Base-by-base conservation (phyloP, 345 rosid species). In the Arabis alpina region DNA sequence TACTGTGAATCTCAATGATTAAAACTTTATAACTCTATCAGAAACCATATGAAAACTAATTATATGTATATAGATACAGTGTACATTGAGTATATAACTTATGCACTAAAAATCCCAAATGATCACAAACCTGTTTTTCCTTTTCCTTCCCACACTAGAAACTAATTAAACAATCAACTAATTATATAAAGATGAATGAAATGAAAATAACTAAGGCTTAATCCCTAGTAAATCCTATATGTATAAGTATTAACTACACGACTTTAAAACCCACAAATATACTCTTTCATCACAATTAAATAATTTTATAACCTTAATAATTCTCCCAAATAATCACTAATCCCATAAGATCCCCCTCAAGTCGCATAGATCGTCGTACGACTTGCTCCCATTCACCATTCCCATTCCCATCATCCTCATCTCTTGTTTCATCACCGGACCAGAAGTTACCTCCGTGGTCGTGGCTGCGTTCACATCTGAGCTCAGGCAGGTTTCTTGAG, bases 401-500 rank as follows among this genome's bases (percentile, higher is more conserved):
- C 23, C 23, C 23, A 19, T 19, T 19, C 61, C 75, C 79, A 55
- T 69, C 70, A 69, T 69, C 39, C 39, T 58, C 79, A 63, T 68
- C 60, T 71, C 76, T 57, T 76, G 76, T 14, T 76, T 76, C 76
- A 51, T 64, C 19, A 39, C 47, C 45, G 69, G 69, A 66, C 64
- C 70, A 8, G 80, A 76, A 37, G 73, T 65, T 1, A 76, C 75
- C 40, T 76, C 80, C 3, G 39, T 44, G 64, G 67, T 65, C 37
- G 52, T 57, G 55, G 55, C 47, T 27, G 55, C 62, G 43, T 76
- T 76, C 59, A 71, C 59, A 60, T 76, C 80, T 28, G 80, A 64
- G 66, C 80, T 76, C 8, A 65, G 23, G 47, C 80, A 65, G 15
- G 80, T 76, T 45, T 76, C 80, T 71, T 76, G 80, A 34, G 76